These are phyloP conservation scores for Phoenix dactylifera DNA, from an alignment of 176 grass and related monocot species.

Conservation along the genomic window DNA sequence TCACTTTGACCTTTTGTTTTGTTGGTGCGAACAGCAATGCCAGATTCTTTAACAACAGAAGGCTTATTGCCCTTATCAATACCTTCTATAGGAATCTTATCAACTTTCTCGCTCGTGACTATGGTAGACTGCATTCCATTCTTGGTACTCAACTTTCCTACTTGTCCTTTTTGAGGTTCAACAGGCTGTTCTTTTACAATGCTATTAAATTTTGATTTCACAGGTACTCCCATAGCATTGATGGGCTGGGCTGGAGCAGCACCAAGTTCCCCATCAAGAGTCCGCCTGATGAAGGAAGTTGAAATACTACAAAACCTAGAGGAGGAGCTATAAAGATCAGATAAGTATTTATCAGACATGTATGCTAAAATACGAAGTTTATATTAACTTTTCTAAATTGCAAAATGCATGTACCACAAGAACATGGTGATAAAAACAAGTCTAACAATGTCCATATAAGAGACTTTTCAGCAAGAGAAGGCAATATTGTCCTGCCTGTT, in stretches of 20 bases:
- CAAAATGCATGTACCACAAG: too few relatives aligned
- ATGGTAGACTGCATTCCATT: constrained; percentile 12
- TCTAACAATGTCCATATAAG: too few relatives aligned
- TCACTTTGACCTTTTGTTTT: constrained; percentile 66
- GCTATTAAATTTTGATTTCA: constrained; percentile 33
- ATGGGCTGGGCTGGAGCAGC: constrained; percentile 29
- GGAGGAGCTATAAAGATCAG: constrained; percentile 18
- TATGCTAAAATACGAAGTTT: neutral
- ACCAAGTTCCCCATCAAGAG: constrained; percentile 40
- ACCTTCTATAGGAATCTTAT: constrained; percentile 28
- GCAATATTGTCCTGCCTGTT: constrained; percentile 49
- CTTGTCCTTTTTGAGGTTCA: constrained; percentile 30
- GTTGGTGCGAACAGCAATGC: constrained; percentile 17
- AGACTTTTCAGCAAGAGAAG: neutral
- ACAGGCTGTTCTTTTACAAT: constrained; percentile 49
- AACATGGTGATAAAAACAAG: too few relatives aligned
- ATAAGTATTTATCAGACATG: neutral
- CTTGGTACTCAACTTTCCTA: constrained; percentile 19
- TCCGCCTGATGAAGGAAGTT: constrained; percentile 65
- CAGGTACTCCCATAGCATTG: constrained; percentile 10
- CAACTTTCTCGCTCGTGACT: constrained; percentile 28
- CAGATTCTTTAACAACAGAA: constrained; percentile 45
- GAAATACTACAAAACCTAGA: constrained; percentile 79
- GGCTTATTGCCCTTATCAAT: constrained; percentile 29
- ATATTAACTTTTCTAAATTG: too few relatives aligned